These are phyloP conservation scores for Acanthamoeba castellanii DNA, from an alignment of 208 protist genomes.

Conservation along the genomic window DNA sequence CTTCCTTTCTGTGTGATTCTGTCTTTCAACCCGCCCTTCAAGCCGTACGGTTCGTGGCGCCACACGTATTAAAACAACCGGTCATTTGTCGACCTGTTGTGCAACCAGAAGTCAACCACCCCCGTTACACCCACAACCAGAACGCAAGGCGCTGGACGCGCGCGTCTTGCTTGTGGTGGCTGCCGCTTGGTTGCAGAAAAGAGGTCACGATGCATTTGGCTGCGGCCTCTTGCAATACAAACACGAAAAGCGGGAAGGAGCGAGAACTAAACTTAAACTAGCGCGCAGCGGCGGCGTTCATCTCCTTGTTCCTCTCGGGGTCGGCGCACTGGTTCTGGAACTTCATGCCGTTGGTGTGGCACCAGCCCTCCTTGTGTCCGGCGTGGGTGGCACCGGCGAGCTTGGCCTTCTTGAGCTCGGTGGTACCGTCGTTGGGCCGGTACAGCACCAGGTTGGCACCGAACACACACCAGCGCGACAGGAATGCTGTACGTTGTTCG, in stretches of 20 bases:
- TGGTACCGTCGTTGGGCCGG: slow-evolving; percentile 86
- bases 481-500: too few species aligned
- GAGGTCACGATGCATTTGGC: too few species aligned
- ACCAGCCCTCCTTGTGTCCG: slow-evolving; percentile 79
- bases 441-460: slow-evolving; percentile 62
- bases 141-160: too few species aligned
- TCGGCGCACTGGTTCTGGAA: slow-evolving; percentile 64
- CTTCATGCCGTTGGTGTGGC: slow-evolving; percentile 82
- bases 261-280: too few species aligned
- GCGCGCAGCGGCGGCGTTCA: slow-evolving; percentile 46
- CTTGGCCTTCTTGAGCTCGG: slow-evolving; percentile 71
- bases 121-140: too few species aligned
- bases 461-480: too few species aligned
- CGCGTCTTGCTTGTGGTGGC: too few species aligned
- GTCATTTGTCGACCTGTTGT: not conserved
- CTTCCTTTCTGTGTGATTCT: not conserved
- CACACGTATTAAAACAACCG: not conserved
- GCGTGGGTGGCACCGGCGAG: slow-evolving; percentile 76
- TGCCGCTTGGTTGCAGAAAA: too few species aligned
- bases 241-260: too few species aligned
- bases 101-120: not conserved
- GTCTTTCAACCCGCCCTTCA: not conserved
- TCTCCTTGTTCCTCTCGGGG: not conserved
- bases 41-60: not conserved
- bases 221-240: too few species aligned